These are phyloP conservation scores for Mycena metata DNA, from an alignment of 768 basidiomycete genomes.

Conservation along the genomic window DNA sequence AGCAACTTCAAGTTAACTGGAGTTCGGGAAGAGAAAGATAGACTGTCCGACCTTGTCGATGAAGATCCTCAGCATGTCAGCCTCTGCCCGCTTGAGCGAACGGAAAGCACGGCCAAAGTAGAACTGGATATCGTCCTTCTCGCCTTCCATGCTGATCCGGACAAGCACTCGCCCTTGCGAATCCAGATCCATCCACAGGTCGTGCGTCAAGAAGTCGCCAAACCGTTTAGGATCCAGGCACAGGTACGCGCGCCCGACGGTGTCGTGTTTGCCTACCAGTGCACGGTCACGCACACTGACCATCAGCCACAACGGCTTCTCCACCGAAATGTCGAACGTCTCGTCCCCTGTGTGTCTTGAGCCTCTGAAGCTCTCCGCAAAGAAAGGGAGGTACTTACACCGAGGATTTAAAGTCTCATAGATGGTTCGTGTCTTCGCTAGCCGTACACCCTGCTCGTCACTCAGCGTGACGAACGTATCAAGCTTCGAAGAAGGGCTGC, in stretches of 20 bases:
- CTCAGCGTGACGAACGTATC: constrained; percentile 96
- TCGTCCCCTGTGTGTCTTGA: constrained; percentile 85
- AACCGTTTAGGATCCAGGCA: constrained; percentile 92
- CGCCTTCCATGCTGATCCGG: constrained; percentile 97
- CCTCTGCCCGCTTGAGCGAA: constrained; percentile 91
- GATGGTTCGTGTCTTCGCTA: constrained; percentile 96
- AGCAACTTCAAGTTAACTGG: not conserved
- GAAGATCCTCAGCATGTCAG: constrained; percentile 95
- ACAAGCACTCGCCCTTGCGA: constrained; percentile 86
- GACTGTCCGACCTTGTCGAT: constrained; percentile 87
- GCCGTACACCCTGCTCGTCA: constrained; percentile 88
- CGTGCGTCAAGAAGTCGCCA: constrained; percentile 90
- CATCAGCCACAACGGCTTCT: constrained; percentile 97
- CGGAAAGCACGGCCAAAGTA: constrained; percentile 97
- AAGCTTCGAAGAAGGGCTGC: constrained; percentile 80
- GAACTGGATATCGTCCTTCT: constrained; percentile 98
- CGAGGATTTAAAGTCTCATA: constrained; percentile 92
- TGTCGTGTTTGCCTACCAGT: constrained; percentile 92
- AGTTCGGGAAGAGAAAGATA: not conserved
- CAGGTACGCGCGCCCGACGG: constrained; percentile 90
- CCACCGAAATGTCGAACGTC: constrained; percentile 94
- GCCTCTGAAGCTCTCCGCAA: constrained; percentile 17
- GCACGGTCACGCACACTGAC: constrained; percentile 93
- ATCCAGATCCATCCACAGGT: constrained; percentile 93
- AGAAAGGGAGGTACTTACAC: constrained; percentile 66